Percentiles rank a stretch among this genome's conserved stretches.
phyloP scores from a whole-genome alignment of 176 grass and related monocot genomes.

The Aegilops umbellulata region DNA sequence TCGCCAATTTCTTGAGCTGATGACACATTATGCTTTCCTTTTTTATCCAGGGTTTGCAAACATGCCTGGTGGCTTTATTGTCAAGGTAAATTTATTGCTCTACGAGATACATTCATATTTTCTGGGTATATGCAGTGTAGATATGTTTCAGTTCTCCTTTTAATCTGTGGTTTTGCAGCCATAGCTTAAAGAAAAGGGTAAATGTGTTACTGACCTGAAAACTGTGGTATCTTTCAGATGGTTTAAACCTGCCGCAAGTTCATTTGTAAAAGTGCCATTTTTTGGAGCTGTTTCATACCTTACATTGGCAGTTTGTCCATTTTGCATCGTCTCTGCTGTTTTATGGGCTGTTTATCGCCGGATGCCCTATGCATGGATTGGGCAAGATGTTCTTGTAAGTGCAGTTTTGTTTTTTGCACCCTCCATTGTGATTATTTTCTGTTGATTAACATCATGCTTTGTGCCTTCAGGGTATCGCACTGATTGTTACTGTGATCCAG shows the following conservation, averaged over 20 bases:
- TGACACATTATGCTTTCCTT: constrained; percentile 17
- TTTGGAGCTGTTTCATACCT: constrained; percentile 91
- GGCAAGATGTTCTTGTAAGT: constrained; percentile 97
- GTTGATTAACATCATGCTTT: constrained; percentile 16
- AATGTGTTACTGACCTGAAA: constrained; percentile 4
- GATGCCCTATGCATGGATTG: constrained; percentile 77
- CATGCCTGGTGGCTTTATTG: constrained; percentile 89
- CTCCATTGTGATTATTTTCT: constrained; percentile 25
- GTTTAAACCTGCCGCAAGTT: constrained; percentile 82
- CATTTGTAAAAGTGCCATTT: constrained; percentile 85
- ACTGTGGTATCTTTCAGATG: constrained; percentile 59
- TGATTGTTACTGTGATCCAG: constrained; percentile 94
- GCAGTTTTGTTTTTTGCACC: neutral
- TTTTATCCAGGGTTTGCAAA: constrained; percentile 88
- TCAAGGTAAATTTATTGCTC: constrained; percentile 61
- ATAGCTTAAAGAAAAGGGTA: neutral
- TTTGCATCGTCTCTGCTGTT: constrained; percentile 79
- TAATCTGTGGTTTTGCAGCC: neutral
- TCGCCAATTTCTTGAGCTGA: constrained; percentile 15
- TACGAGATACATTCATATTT: constrained; percentile 12
- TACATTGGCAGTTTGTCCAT: constrained; percentile 76
- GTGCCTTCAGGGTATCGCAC: constrained; percentile 73
- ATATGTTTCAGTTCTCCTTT: constrained; percentile 15
- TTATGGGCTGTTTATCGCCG: constrained; percentile 75
- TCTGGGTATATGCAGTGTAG: constrained; percentile 5